A percentile compares a stretch with the other conserved stretches of the same genome.
These are phyloP conservation scores for Daedaleopsis sinensis DNA, from an alignment of 768 basidiomycete genomes.

Conservation along the genomic window DNA sequence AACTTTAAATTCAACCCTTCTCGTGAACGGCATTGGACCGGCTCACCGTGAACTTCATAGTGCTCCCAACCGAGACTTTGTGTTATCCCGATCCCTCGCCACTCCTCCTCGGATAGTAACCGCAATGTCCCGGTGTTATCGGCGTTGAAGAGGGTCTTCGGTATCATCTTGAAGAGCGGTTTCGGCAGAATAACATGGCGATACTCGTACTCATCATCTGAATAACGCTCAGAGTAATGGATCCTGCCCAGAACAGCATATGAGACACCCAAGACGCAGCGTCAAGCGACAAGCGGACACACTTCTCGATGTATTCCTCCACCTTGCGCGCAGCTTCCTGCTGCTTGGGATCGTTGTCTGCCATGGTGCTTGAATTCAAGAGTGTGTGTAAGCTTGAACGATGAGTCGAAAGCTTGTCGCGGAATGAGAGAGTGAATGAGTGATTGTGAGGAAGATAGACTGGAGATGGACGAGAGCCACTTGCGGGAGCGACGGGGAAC, in stretches of 20 bases:
- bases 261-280: neutral
- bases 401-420: too few relatives aligned
- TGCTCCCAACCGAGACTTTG: constrained; percentile 98
- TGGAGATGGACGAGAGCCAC: neutral
- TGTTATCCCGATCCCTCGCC: constrained; percentile 95
- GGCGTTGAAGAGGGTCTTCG: constrained; percentile 76
- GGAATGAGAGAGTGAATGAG: constrained; percentile 3
- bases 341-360: constrained; percentile 25
- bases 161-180: constrained; percentile 90
- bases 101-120: constrained; percentile 84
- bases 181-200: constrained; percentile 97
- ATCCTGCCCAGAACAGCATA: constrained; percentile 52
- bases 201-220: constrained; percentile 93
- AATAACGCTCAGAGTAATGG: constrained; percentile 89
- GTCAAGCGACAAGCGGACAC: constrained; percentile 23
- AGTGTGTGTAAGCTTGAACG: too few relatives aligned
- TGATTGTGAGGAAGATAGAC: constrained; percentile 6
- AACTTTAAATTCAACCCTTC: neutral
- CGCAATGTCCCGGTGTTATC: constrained; percentile 80
- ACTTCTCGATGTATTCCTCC: constrained; percentile 84
- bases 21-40: constrained; percentile 21
- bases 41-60: constrained; percentile 90
- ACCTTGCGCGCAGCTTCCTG: constrained; percentile 36
- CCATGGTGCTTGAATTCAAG: constrained; percentile 1
- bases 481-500: neutral